Conservation (phyloP, 441 rosid genomes). For the Dalechampia spathulata region DNA sequence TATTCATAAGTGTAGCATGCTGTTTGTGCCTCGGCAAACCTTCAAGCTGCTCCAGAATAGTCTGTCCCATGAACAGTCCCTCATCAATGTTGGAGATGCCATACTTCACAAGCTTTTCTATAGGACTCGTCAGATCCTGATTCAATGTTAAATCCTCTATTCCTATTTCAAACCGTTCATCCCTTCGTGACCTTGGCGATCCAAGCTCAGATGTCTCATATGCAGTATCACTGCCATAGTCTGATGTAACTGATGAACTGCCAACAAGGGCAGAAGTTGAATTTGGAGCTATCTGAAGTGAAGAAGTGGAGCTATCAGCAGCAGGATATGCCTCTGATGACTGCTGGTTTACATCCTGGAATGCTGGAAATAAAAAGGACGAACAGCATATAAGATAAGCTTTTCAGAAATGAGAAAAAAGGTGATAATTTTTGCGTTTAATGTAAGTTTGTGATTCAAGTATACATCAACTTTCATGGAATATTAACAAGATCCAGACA, state of each 20-base stretch:
- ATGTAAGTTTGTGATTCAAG: too few species aligned
- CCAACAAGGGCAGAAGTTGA: conserved; percentile 52
- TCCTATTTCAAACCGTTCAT: conserved; percentile 56
- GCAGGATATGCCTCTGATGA: conserved; percentile 42
- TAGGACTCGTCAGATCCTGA: conserved; percentile 55
- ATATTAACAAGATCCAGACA: too few species aligned
- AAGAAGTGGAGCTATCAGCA: conserved; percentile 30
- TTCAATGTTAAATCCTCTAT: conserved; percentile 49
- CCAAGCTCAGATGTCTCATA: conserved; percentile 91
- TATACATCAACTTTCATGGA: too few species aligned
- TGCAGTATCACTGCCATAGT: conserved; percentile 89
- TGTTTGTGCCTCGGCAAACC: conserved; percentile 58
- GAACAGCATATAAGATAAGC: not conserved
- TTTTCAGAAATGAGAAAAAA: not conserved
- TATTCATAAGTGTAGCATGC: conserved; percentile 39
- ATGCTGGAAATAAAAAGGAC: conserved; percentile 49
- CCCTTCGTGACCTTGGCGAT: conserved; percentile 70
- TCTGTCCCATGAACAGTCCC: conserved; percentile 81
- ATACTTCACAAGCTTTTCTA: conserved; percentile 60
- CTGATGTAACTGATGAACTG: conserved; percentile 72
- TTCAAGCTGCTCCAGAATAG: conserved; percentile 80
- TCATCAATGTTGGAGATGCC: conserved; percentile 82
- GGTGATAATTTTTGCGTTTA: too few species aligned
- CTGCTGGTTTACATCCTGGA: conserved; percentile 55
- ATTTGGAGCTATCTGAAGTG: conserved; percentile 32